phyloP scores from a whole-genome alignment of 2,329 filamentous ascomycete genomes.

The Epicoccum nigrum region DNA sequence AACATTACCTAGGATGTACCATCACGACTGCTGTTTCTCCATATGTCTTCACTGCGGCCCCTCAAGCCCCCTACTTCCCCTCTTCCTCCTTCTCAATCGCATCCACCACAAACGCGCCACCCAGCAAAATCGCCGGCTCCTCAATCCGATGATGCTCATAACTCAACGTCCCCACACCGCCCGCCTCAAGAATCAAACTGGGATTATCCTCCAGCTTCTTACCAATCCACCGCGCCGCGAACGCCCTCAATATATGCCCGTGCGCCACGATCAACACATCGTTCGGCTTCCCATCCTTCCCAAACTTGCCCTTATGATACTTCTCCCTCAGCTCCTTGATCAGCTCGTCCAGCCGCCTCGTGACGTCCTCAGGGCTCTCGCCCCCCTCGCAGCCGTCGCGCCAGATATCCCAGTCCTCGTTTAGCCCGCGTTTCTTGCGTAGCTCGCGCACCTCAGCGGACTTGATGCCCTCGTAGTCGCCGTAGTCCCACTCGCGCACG shows the following conservation, averaged over 20 bases:
- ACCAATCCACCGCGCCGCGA: constrained; percentile 84
- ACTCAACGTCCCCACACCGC: constrained; percentile 59
- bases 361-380: constrained; percentile 78
- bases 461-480: constrained; percentile 65
- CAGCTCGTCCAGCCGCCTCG: constrained; percentile 72
- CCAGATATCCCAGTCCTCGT: constrained; percentile 82
- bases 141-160: constrained; percentile 58
- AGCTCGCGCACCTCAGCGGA: constrained; percentile 57
- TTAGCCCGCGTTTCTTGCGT: constrained; percentile 57
- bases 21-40: neutral
- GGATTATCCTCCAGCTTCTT: constrained; percentile 77
- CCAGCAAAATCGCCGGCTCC: constrained; percentile 59
- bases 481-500: constrained; percentile 68
- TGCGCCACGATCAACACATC: constrained; percentile 86
- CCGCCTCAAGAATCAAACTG: constrained; percentile 77
- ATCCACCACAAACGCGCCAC: constrained; percentile 59
- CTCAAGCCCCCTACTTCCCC: constrained; percentile 11
- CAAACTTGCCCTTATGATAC: constrained; percentile 56
- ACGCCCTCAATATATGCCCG: constrained; percentile 85
- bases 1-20: neutral
- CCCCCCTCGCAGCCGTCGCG: constrained; percentile 81
- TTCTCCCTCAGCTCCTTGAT: constrained; percentile 73
- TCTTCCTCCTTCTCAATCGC: constrained; percentile 51
- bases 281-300: constrained; percentile 52
- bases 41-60: neutral